Evolutionary conservation across 202 grass and related monocot species (phyloP).

Genomic region (Panicum virgatum): DNA sequence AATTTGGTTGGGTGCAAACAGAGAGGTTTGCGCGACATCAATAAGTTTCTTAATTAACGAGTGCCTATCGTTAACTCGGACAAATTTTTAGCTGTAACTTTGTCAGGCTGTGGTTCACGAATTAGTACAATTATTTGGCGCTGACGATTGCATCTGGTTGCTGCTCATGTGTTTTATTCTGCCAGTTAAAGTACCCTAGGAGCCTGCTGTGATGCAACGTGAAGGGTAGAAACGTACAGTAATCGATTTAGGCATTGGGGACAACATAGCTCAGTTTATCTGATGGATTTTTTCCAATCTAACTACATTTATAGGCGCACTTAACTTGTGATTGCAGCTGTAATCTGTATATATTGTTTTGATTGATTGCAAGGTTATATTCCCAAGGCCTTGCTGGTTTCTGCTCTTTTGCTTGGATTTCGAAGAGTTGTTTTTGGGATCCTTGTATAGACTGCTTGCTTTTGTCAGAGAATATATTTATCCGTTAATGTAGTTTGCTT

Average conservation of each 20-base stretch:
- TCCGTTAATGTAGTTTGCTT: background rate
- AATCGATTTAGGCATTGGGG: background rate
- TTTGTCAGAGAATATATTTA: background rate
- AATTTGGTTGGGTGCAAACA: background rate
- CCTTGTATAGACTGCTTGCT: background rate
- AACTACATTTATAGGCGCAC: background rate
- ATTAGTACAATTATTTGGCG: background rate
- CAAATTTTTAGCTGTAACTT: background rate
- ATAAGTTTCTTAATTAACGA: background rate
- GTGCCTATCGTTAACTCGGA: background rate
- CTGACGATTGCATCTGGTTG: background rate
- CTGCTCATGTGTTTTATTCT: background rate
- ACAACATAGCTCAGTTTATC: background rate
- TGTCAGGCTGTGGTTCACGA: background rate
- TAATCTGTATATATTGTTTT: no score
- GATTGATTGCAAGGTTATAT: background rate
- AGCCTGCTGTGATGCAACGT: background rate
- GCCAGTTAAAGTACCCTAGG: background rate
- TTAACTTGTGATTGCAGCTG: no score
- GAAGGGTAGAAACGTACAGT: background rate
- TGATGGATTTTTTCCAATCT: background rate
- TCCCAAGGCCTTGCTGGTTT: background rate
- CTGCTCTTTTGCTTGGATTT: slow-evolving; percentile 17
- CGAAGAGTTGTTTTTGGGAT: background rate
- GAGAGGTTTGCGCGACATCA: background rate